Base-by-base conservation (phyloP, 2,329 filamentous ascomycete species). In the Metarhizium robertsii region DNA sequence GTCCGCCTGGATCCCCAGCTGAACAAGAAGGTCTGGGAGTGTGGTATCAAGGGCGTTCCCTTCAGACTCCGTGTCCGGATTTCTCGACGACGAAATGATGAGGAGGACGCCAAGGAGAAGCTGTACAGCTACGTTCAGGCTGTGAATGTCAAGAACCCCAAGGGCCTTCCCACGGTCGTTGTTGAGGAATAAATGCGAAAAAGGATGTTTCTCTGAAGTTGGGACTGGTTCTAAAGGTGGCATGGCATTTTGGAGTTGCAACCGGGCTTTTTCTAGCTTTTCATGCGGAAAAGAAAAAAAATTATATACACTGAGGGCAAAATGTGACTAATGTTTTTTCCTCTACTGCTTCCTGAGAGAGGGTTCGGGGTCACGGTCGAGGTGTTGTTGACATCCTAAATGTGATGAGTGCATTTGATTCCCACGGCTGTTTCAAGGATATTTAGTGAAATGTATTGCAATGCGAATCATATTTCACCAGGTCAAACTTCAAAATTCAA, bases 11-110 rank as follows among this genome's bases (percentile, higher is more conserved):
- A 99, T 85, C 94, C 94, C 72, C 88, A 94, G 81, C 81, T 99
- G 73, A 99, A 99, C 88, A 99, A 99, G 90, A 97, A 99, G 86
- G 92, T 99, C 76, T 99, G 94, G 94, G 94, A 99, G 81, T 83
- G 87, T 73, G 94, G 94, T 77, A 86, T 99, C 83, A 99, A 97
- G 89, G 95, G 94, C 72, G 92, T 96, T 66, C 90, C 92, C 67
- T 97, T 87, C 88, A 88, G 95, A 78, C 84, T 99, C 69, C 92
- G 94, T 72, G 86, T 99, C 73, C 91, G 95, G 80, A 96, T 99
- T 80, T 96, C 91, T 74, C 90, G 94, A 79, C 95, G 95, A 87
- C 90, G 94, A 86, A 99, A 99, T 81, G 94, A 99, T 78, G 94
- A 97, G 84, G 94, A 99, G 81, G 90, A 90, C 71, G 94, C 95